Percentiles rank a stretch among this genome's conserved stretches.
phyloP scores from a whole-genome alignment of 116 monocot genomes.

The Iris pallida region DNA sequence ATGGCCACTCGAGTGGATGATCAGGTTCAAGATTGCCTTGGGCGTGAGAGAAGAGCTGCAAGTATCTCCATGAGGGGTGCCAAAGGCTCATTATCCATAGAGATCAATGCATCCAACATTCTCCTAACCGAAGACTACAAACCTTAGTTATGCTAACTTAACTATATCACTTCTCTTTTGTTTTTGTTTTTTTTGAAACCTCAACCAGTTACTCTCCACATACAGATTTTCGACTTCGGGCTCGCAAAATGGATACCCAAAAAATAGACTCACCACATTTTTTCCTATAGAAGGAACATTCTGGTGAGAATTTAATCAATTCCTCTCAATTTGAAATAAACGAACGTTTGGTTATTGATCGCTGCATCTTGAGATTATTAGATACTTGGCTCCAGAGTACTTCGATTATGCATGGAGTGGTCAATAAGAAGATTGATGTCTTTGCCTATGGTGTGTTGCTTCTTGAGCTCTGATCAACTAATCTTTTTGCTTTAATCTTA shows the following conservation, averaged over 20 bases:
- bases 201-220: background rate
- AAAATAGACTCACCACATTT: constrained; percentile 56
- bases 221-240: constrained; percentile 78
- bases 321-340: no score
- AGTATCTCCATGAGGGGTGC: constrained; percentile 67
- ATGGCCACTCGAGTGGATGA: constrained; percentile 58
- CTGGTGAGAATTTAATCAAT: constrained; percentile 30
- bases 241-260: constrained; percentile 81
- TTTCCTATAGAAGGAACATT: constrained; percentile 83
- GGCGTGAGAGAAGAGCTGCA: constrained; percentile 68
- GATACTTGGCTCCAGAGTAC: constrained; percentile 76
- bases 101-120: constrained; percentile 80
- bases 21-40: constrained; percentile 56
- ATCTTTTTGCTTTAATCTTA: background rate
- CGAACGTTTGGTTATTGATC: background rate
- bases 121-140: constrained; percentile 60
- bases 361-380: no score
- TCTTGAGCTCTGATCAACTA: constrained; percentile 14
- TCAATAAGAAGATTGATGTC: constrained; percentile 76
- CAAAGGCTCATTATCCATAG: constrained; percentile 76
- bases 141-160: constrained; percentile 57
- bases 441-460: constrained; percentile 73
- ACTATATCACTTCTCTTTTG: background rate
- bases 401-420: constrained; percentile 80
- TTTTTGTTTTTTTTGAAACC: background rate